Evolutionary conservation across 2,329 filamentous ascomycete genomes (phyloP).

Genomic region (Stagonosporopsis tanaceti): DNA sequence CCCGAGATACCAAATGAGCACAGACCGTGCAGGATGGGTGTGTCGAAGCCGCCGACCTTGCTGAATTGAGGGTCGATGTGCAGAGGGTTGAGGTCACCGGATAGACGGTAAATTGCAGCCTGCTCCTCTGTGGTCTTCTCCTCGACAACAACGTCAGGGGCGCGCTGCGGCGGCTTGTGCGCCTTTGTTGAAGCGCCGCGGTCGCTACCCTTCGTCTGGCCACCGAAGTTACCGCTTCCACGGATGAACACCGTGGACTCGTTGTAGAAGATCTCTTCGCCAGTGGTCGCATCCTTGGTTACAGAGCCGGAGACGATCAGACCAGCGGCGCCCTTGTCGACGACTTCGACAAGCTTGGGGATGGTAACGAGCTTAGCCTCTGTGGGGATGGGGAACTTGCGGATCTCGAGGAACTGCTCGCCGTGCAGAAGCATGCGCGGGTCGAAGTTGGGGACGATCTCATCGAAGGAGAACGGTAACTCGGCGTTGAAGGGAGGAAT

Average conservation of each 20-base stretch:
- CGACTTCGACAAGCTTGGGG: constrained; percentile 86
- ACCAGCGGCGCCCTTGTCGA: constrained; percentile 93
- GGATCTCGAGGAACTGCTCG: constrained; percentile 96
- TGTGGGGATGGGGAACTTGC: constrained; percentile 90
- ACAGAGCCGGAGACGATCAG: constrained; percentile 81
- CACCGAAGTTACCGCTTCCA: constrained; percentile 89
- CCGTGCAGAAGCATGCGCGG: constrained; percentile 99
- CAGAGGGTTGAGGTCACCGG: constrained; percentile 93
- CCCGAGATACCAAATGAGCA: constrained; percentile 92
- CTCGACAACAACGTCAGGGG: constrained; percentile 83
- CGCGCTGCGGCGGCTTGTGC: constrained; percentile 79
- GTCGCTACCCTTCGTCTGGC: constrained; percentile 77
- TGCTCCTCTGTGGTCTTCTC: constrained; percentile 88
- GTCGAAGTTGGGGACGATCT: constrained; percentile 93
- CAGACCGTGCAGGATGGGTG: constrained; percentile 93
- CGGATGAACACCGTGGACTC: constrained; percentile 93
- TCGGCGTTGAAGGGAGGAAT: constrained; percentile 90
- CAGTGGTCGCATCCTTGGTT: constrained; percentile 83
- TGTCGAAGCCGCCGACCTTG: constrained; percentile 94
- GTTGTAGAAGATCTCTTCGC: constrained; percentile 96
- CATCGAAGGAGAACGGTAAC: constrained; percentile 78
- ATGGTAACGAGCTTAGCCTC: constrained; percentile 77
- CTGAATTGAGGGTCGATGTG: constrained; percentile 95
- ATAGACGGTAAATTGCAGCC: constrained; percentile 90
- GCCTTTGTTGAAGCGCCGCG: constrained; percentile 81